These are phyloP conservation scores for Vitis hybrid DNA, from an alignment of 177 flowering plant genomes.

Conservation along the genomic window DNA sequence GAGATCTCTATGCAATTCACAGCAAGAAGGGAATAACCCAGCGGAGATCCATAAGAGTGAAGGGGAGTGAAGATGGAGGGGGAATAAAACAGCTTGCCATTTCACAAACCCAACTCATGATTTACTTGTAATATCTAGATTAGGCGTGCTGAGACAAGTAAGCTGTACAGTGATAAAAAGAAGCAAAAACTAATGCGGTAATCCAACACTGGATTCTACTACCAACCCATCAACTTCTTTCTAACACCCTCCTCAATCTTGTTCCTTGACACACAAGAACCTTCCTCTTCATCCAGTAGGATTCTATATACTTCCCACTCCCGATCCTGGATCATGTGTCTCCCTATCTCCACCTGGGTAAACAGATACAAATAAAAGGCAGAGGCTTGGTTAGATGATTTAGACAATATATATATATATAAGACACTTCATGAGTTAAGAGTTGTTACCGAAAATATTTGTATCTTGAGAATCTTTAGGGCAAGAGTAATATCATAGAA, in stretches of 20 bases:
- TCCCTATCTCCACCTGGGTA: slow-evolving; percentile 70
- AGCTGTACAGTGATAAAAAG: no score
- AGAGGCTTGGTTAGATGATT: not conserved
- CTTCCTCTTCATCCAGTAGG: slow-evolving; percentile 63
- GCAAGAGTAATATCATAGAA: slow-evolving; percentile 82
- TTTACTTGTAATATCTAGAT: not conserved
- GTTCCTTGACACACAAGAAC: slow-evolving; percentile 28
- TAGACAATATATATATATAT: not conserved
- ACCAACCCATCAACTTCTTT: slow-evolving; percentile 76
- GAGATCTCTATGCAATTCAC: no score
- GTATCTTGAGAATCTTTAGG: slow-evolving; percentile 56
- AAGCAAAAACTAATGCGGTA: no score
- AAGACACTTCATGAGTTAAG: not conserved
- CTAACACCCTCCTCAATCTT: slow-evolving; percentile 54
- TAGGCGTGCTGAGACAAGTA: not conserved
- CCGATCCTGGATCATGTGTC: slow-evolving; percentile 52
- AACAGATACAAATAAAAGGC: not conserved
- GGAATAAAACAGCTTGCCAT: no score
- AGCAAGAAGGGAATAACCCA: no score
- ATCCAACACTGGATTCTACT: slow-evolving; percentile 12
- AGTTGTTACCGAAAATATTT: slow-evolving; percentile 69
- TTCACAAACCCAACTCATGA: not conserved
- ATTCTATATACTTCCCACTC: slow-evolving; percentile 87
- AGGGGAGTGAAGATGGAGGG: no score
- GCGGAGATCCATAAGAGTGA: no score